These are phyloP conservation scores for Pelargonium myrrhifolium DNA, from an alignment of 441 rosid species.

Conservation along the genomic window DNA sequence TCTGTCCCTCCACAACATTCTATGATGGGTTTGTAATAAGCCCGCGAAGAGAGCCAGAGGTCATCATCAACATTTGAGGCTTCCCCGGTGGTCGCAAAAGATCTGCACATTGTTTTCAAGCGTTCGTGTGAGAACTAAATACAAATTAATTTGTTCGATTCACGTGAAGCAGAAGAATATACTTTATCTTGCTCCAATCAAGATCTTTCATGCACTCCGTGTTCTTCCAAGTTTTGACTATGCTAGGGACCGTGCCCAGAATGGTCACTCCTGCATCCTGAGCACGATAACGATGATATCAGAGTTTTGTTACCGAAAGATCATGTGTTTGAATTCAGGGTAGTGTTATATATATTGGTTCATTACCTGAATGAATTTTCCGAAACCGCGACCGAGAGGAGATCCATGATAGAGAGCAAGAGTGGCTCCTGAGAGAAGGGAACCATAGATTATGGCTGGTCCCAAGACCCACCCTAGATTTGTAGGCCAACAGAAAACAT, in stretches of 20 bases:
- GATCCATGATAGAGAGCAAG: conserved; percentile 82
- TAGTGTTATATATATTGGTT: no score
- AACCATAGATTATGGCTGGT: conserved; percentile 48
- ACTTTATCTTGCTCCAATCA: conserved; percentile 75
- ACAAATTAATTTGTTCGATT: neutral
- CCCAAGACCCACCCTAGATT: conserved; percentile 96
- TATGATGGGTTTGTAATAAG: conserved; percentile 59
- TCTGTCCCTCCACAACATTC: conserved; percentile 91
- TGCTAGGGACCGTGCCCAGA: conserved; percentile 80
- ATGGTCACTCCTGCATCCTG: conserved; percentile 81
- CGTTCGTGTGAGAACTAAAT: no score
- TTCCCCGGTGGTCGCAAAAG: conserved; percentile 65
- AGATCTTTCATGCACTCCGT: conserved; percentile 59
- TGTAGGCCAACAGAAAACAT: conserved; percentile 78
- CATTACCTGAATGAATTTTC: conserved; percentile 76
- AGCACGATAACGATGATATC: no score
- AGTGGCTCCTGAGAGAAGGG: conserved; percentile 61
- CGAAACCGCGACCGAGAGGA: conserved; percentile 71
- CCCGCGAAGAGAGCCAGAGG: conserved; percentile 86
- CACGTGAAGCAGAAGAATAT: neutral
- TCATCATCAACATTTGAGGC: conserved; percentile 75
- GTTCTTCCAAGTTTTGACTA: conserved; percentile 79
- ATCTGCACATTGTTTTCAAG: no score
- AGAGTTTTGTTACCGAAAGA: no score
- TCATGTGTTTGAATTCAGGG: no score